Evolutionary conservation across 495 filamentous ascomycete species (phyloP), one percentile per base, ranked within the genome.

Genomic region (Hypoxylon rickii): DNA sequence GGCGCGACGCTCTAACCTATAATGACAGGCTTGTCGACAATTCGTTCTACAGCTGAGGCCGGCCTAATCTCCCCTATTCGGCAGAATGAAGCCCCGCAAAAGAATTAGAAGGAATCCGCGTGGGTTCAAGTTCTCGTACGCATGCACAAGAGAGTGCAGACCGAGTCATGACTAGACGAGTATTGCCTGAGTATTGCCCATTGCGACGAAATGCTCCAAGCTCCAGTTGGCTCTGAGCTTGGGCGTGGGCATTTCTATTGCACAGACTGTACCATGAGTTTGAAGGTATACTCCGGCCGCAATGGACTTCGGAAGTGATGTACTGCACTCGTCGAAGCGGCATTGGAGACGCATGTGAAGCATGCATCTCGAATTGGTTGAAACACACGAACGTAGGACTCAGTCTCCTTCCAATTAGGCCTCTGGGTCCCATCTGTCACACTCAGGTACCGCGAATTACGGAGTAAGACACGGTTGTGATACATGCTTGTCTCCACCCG

Each of bases 1-100:
- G 16, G 19, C 11, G 29, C 17, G 22, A 44, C 38, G 48, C 50
- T 26, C 66, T 72, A 52, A 73, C 51, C 43, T 33, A 56, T 53
- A 34, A 36, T 45, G 41, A 47, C 46, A 79, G 77, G 75, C 76
- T 2, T 79, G 77, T 61, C 71, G 77, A 44, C 64, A 79, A 53
- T 79, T 76, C 59, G 62, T 79, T 39, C 73, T 78, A 40, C 50
- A 69, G 36, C 53, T n/a, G n/a, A n/a, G n/a, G n/a, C n/a, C n/a
- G n/a, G n/a, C n/a, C n/a, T n/a, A n/a, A n/a, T n/a, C n/a, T n/a
- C n/a, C n/a, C n/a, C n/a, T n/a, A n/a, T n/a, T n/a, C n/a, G n/a
- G n/a, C n/a, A n/a, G n/a, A n/a, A n/a, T n/a, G n/a, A n/a, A n/a
- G n/a, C 29, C 22, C 43, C 33, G 21, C 42, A 10, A 53, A 51